Evolutionary conservation across 345 rosid species (phyloP), one percentile per base, ranked within the genome.

Genomic region (Sisymbrium altissimum): DNA sequence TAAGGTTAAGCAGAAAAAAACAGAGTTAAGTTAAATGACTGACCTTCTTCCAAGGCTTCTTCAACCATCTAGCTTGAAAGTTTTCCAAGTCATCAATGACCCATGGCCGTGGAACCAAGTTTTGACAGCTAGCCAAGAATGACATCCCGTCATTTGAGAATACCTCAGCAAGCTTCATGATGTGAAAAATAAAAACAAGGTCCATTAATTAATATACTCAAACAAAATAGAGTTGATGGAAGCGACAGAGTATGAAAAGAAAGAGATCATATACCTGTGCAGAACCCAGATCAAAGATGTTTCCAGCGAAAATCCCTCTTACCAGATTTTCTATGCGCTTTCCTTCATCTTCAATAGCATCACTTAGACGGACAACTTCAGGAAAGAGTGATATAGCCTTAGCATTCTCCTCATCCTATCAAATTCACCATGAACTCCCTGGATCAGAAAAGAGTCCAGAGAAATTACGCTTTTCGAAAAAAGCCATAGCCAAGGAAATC

Each of bases 141-240:
- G 99, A 89, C 91, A 96, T 92, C n/a, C 98, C 97, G 48, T 96
- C 96, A 74, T 15, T 96, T 7, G 97, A 90, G 85, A 96, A 96
- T 41, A 92, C 94, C 89, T 96, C 98, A 15, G 99, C 98, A 74
- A 96, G 98, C 99, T 95, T 82, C 82, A 81, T 41, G 9, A 77
- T 64, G 57, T 68, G 43, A 4, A 3, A 8, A 4, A n/a, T n/a
- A 19, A 68, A 68, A 79, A 53, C 14, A n/a, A 33, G 14, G 40
- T 32, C 48, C 39, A 30, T 21, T 39, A 2, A 41, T 59, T 9
- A 30, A 50, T 15, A 68, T 71, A 43, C 13, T 30, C 35, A 52
- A n/a, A 12, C 7, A 40, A 60, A 68, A 68, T 25, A 53, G 8
- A 41, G 17, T 2, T 53, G 38, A 50, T 6, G 27, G 21, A 72